A percentile compares a stretch with the other conserved stretches of the same genome.
Evolutionary conservation across 2,329 filamentous ascomycete species (phyloP).

Genomic region (Mycocentrospora acerina): DNA sequence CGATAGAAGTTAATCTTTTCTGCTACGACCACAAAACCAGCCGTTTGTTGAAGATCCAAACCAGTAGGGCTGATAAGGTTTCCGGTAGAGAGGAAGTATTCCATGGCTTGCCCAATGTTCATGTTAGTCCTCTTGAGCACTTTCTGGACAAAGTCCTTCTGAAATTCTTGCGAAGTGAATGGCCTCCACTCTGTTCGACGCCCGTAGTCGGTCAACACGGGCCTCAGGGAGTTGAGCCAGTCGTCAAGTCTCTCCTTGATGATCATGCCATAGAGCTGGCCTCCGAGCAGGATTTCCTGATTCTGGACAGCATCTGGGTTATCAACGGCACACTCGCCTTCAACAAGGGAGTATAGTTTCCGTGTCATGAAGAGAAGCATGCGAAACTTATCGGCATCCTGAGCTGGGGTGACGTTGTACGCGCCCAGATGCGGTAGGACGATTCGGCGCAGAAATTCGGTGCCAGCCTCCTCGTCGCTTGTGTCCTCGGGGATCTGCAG

Average conservation of each 20-base stretch:
- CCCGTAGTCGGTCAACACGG: slow-evolving; percentile 57
- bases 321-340: slow-evolving; percentile 88
- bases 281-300: slow-evolving; percentile 90
- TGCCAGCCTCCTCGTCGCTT: slow-evolving; percentile 84
- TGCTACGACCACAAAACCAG: slow-evolving; percentile 93
- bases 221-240: slow-evolving; percentile 69
- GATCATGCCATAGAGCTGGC: slow-evolving; percentile 92
- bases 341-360: slow-evolving; percentile 90
- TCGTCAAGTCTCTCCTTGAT: slow-evolving; percentile 94
- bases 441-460: slow-evolving; percentile 85
- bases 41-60: slow-evolving; percentile 89
- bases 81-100: slow-evolving; percentile 95
- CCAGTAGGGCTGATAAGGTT: slow-evolving; percentile 90
- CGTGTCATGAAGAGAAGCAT: slow-evolving; percentile 94
- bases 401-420: slow-evolving; percentile 75
- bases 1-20: slow-evolving; percentile 99
- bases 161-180: slow-evolving; percentile 76
- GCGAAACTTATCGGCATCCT: slow-evolving; percentile 90
- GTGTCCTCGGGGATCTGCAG: slow-evolving; percentile 81
- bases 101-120: slow-evolving; percentile 80
- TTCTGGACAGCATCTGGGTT: slow-evolving; percentile 97
- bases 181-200: slow-evolving; percentile 53
- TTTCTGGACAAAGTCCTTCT: slow-evolving; percentile 72
- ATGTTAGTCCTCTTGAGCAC: slow-evolving; percentile 83
- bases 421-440: slow-evolving; percentile 91